Percentiles rank a stretch among this genome's conserved stretches.
Conservation (phyloP, 78 protist genomes). For the Acrasis kona region DNA sequence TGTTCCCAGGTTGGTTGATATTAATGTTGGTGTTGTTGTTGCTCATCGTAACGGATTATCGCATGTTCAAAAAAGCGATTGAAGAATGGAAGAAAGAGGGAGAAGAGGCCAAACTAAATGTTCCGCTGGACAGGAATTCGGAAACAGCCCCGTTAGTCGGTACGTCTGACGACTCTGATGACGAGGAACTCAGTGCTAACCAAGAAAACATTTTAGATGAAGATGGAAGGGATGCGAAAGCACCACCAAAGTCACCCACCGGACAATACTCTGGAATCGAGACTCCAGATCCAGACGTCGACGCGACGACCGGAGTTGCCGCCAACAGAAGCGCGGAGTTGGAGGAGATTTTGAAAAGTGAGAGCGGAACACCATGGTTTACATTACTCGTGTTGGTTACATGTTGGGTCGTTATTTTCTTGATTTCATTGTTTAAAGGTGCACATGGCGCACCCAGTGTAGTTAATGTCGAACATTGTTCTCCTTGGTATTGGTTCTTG, state of each 20-base stretch:
- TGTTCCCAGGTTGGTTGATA: slow-evolving; percentile 32
- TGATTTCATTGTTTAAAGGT: slow-evolving; percentile 7
- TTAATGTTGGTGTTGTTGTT: not conserved
- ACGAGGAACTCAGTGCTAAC: not conserved
- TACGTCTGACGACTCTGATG: not conserved
- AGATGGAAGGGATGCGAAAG: too few species aligned
- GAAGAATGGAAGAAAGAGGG: not conserved
- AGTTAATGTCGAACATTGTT: slow-evolving; percentile 1
- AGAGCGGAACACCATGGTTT: not conserved
- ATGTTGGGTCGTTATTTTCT: not conserved
- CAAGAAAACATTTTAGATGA: not conserved
- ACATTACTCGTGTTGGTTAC: not conserved
- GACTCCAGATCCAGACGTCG: too few species aligned
- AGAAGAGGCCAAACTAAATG: not conserved
- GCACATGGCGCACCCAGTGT: not conserved
- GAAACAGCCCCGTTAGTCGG: not conserved
- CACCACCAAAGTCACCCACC: too few species aligned
- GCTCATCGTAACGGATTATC: slow-evolving; percentile 10
- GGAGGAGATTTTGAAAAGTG: not conserved
- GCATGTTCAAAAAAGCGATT: slow-evolving; percentile 2
- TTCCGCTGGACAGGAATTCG: too few species aligned
- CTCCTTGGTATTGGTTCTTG: slow-evolving; percentile 16
- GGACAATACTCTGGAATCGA: too few species aligned
- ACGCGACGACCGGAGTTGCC: too few species aligned
- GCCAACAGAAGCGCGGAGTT: not conserved